These are phyloP conservation scores for Pyrrhoderma lamaoense DNA, from an alignment of 1,284 basidiomycete species.

Conservation along the genomic window DNA sequence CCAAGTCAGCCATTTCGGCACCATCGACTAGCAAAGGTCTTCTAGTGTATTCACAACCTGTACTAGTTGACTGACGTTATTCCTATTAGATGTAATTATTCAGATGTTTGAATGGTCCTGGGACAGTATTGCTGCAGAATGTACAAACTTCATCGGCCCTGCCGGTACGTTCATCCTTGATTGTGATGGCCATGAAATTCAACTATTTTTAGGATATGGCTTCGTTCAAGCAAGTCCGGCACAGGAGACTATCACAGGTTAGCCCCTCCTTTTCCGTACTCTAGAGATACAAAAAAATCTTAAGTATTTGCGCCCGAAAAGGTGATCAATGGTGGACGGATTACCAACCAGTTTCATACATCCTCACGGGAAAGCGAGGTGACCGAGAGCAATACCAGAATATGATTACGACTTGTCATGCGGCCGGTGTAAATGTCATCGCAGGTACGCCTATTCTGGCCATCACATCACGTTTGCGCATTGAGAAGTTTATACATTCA, in stretches of 20 bases:
- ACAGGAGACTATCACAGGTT: conserved; percentile 26
- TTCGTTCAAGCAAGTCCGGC: conserved; percentile 47
- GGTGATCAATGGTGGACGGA: conserved; percentile 58
- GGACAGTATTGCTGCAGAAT: conserved; percentile 55
- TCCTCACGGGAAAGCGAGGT: conserved; percentile 51
- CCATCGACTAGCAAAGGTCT: not conserved
- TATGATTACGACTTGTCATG: conserved; percentile 53
- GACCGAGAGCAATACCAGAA: conserved; percentile 43
- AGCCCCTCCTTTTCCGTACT: not conserved
- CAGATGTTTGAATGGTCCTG: conserved; percentile 37
- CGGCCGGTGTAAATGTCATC: conserved; percentile 54
- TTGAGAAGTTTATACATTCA: not conserved
- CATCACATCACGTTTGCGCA: not conserved
- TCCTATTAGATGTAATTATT: conserved; percentile 27
- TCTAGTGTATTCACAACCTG: too few species aligned
- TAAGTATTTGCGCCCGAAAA: not conserved
- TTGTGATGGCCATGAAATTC: not conserved
- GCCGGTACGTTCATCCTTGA: conserved; percentile 27
- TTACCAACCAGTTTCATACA: conserved; percentile 63
- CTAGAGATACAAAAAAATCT: not conserved
- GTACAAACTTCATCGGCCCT: conserved; percentile 57
- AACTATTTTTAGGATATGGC: conserved; percentile 39
- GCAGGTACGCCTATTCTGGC: conserved; percentile 33
- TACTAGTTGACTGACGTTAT: too few species aligned
- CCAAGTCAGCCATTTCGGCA: not conserved